Evolutionary conservation across 768 basidiomycete species (phyloP).

Genomic region (Kwoniella bestiolae): DNA sequence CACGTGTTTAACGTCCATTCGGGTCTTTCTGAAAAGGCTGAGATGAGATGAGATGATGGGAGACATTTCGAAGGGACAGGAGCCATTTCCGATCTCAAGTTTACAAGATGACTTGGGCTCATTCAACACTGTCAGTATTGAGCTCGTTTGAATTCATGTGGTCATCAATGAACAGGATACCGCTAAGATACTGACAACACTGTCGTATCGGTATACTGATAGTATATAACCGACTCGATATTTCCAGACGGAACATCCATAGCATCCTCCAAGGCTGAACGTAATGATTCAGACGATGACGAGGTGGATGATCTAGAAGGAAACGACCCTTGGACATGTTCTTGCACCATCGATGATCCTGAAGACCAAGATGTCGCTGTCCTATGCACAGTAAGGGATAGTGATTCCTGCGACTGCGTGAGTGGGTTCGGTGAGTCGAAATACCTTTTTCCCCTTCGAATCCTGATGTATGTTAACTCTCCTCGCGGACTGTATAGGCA

Average conservation of each 20-base stretch:
- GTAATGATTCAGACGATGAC: background rate
- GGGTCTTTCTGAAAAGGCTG: too few species aligned
- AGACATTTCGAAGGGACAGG: slow-evolving; percentile 11
- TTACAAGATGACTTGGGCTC: background rate
- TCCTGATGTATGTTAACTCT: too few species aligned
- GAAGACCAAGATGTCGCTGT: background rate
- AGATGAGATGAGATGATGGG: background rate
- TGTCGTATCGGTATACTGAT: too few species aligned
- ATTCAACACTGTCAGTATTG: slow-evolving; percentile 5
- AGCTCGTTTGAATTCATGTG: too few species aligned
- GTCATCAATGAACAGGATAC: too few species aligned
- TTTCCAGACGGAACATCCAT: slow-evolving; percentile 25
- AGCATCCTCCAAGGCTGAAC: background rate
- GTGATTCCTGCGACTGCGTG: slow-evolving; percentile 45
- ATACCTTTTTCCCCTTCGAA: too few species aligned
- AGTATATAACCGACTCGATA: slow-evolving; percentile 42
- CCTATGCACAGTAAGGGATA: slow-evolving; percentile 30
- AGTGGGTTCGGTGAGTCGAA: slow-evolving; percentile 33
- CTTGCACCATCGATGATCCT: slow-evolving; percentile 8
- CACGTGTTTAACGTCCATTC: slow-evolving; percentile 3
- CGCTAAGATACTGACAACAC: too few species aligned
- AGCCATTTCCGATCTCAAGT: slow-evolving; percentile 9
- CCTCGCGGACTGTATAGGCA: slow-evolving; percentile 25
- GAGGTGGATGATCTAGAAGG: background rate
- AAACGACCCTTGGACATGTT: slow-evolving; percentile 6